Evolutionary conservation across 2,329 filamentous ascomycete genomes (phyloP), one percentile per base, ranked within the genome.

Genomic region (Zasmidium citrigriseum): DNA sequence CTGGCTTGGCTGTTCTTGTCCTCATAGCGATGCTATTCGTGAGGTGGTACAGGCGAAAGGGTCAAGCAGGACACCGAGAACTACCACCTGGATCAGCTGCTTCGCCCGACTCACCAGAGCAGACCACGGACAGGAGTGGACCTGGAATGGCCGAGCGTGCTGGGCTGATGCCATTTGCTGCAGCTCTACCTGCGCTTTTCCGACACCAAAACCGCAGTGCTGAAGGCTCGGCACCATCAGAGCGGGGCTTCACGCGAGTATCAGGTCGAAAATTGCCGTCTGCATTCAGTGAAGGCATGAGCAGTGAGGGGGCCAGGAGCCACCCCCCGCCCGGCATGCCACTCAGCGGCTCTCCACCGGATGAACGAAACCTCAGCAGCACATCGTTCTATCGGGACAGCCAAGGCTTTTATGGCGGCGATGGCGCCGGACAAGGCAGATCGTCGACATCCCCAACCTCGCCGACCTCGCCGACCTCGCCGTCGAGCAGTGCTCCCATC

Each of bases 1-100:
- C 84, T 29, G 85, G 84, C 24, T 67, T 83, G 29, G 80, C 83
- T 12, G 68, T 84, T 7, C 67, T 84, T 7, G 67, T 83, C 9
- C 67, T 81, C 11, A 72, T 82, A 27, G 69, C 85, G 11, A 69
- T 87, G 53, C 70, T 86, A 27, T 71, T 86, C 54, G 73, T 84
- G 48, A 76, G 78, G 58, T 80, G 82, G 67, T 83, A 82, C 68
- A 79, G 80, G 61, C 74, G 72, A 29, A 64, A 62, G 45, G 52
- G 54, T 11, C 58, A 63, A 41, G 27, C 54, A 14, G 59, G 63
- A 10, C 69, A 70, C 46, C 65, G 64, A 46, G 67, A 66, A 27
- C 57, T 71, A 10, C 64, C 67, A 20, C 59, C 68, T 24, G 64
- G 61, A 48, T 54, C 64, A n/a, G 58, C 51, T 1, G 54, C 52